Conservation (phyloP, 768 basidiomycete genomes). For the Tylopilus felleus region DNA sequence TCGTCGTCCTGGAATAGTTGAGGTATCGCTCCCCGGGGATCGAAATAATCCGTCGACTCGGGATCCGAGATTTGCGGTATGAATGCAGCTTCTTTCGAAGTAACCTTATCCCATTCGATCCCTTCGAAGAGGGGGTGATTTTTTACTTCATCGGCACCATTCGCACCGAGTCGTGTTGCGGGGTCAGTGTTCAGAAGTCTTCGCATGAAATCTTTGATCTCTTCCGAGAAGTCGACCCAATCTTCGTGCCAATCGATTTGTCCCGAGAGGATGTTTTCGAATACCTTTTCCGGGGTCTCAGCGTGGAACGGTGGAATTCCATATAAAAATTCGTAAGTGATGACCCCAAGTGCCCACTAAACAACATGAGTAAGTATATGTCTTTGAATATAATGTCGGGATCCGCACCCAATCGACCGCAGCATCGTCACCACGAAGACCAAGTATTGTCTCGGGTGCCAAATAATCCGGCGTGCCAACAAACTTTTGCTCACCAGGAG, state of each 20-base stretch:
- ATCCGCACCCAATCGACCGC: slow-evolving; percentile 92
- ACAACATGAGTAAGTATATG: slow-evolving; percentile 14
- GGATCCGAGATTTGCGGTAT: slow-evolving; percentile 94
- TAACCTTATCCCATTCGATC: slow-evolving; percentile 92
- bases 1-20: slow-evolving; percentile 93
- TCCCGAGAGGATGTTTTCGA: slow-evolving; percentile 95
- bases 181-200: slow-evolving; percentile 82
- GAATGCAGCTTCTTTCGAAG: slow-evolving; percentile 86
- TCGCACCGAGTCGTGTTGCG: slow-evolving; percentile 71
- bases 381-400: slow-evolving; percentile 8
- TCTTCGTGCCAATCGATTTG: slow-evolving; percentile 96
- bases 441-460: slow-evolving; percentile 93
- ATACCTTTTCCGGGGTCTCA: slow-evolving; percentile 94
- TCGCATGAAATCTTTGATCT: slow-evolving; percentile 89
- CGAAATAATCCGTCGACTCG: slow-evolving; percentile 99
- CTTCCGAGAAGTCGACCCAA: slow-evolving; percentile 79
- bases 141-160: slow-evolving; percentile 92
- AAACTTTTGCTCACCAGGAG: slow-evolving; percentile 87
- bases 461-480: slow-evolving; percentile 98
- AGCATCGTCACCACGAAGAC: slow-evolving; percentile 90
- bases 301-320: slow-evolving; percentile 98
- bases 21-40: slow-evolving; percentile 88
- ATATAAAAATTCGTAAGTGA: slow-evolving; percentile 97
- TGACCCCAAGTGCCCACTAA: slow-evolving; percentile 98
- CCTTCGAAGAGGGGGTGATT: slow-evolving; percentile 85